phyloP scores from a whole-genome alignment of 768 basidiomycete genomes.

The Termitomyces sp. region DNA sequence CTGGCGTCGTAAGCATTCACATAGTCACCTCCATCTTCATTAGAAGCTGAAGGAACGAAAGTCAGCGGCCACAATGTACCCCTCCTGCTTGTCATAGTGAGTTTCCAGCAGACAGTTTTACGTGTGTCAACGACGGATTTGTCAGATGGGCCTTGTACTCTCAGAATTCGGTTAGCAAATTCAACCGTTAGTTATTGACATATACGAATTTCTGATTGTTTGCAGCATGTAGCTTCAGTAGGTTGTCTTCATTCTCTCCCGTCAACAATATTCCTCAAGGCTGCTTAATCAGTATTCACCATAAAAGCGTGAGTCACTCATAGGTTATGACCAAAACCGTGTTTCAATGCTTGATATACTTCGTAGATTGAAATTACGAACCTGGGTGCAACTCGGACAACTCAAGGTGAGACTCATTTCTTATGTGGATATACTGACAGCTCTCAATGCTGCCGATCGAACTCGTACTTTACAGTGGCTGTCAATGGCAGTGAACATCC shows the following conservation, averaged over 20 bases:
- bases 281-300: constrained; percentile 33
- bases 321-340: background rate
- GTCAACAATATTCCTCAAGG: background rate
- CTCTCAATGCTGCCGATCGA: background rate
- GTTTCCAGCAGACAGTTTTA: constrained; percentile 9
- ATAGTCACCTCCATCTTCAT: background rate
- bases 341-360: constrained; percentile 1
- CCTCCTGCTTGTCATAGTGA: constrained; percentile 38
- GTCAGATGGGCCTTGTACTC: constrained; percentile 37
- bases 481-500: constrained; percentile 51
- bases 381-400: constrained; percentile 36
- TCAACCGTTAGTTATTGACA: background rate
- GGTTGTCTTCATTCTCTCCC: constrained; percentile 11
- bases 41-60: constrained; percentile 16
- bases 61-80: constrained; percentile 45
- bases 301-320: constrained; percentile 35
- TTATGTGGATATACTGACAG: constrained; percentile 1
- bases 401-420: constrained; percentile 33
- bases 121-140: background rate
- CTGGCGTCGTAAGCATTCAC: constrained; percentile 34
- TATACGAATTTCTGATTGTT: background rate
- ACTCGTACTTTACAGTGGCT: constrained; percentile 31
- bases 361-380: constrained; percentile 36
- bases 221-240: constrained; percentile 38
- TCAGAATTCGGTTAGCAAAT: constrained; percentile 43